Conservation (phyloP, 148 eudicot genomes). For the Vaccinium vitisidaea region DNA sequence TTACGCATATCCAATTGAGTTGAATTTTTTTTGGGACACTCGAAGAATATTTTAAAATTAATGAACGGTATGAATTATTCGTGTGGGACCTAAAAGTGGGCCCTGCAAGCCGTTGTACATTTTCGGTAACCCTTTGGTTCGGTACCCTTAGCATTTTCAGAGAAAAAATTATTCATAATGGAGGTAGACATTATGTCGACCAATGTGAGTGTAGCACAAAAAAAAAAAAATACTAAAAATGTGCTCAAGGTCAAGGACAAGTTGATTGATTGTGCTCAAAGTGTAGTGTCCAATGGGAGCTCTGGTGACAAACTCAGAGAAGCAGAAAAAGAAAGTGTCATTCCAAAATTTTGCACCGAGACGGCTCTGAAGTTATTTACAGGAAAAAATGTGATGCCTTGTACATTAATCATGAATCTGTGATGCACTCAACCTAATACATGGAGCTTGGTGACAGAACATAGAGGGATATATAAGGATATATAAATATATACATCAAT, state of each 20-base stretch:
- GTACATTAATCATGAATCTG: neutral
- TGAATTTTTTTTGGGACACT: too few relatives aligned
- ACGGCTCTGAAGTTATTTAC: neutral
- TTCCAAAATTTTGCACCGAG: neutral
- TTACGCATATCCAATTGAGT: too few relatives aligned
- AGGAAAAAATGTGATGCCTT: neutral
- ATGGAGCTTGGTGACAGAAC: neutral
- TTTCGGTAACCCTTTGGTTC: too few relatives aligned
- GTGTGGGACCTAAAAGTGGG: too few relatives aligned
- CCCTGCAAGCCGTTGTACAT: too few relatives aligned
- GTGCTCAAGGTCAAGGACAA: neutral
- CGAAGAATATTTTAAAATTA: too few relatives aligned
- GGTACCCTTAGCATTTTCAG: too few relatives aligned
- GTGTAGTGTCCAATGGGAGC: neutral
- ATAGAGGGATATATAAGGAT: neutral
- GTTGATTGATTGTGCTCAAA: slow-evolving; percentile 1
- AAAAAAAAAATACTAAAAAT: neutral
- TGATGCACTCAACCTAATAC: too few relatives aligned
- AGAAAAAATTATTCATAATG: neutral
- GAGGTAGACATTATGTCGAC: neutral
- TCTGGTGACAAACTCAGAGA: neutral
- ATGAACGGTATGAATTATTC: too few relatives aligned
- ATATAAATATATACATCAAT: slow-evolving; percentile 5
- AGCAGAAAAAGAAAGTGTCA: neutral
- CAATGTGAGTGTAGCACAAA: neutral